Evolutionary conservation across 2,329 filamentous ascomycete genomes (phyloP).

Genomic region (Leptographium procerum): DNA sequence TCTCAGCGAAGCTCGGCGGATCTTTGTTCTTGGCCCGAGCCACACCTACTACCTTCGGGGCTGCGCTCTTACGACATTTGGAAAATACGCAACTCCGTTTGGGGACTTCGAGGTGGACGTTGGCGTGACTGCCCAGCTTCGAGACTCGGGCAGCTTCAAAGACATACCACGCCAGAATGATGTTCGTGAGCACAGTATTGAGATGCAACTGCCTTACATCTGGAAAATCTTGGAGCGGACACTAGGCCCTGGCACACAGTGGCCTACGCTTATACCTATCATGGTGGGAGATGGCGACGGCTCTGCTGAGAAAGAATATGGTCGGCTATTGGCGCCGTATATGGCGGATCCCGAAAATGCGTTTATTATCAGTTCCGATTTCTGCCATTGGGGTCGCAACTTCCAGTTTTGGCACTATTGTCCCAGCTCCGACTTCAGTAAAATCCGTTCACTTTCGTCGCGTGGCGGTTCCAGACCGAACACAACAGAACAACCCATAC

Average conservation of each 20-base stretch:
- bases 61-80: slow-evolving; percentile 65
- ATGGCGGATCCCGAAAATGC: slow-evolving; percentile 62
- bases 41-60: slow-evolving; percentile 74
- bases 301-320: slow-evolving; percentile 55
- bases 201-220: slow-evolving; percentile 94
- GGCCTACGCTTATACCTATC: slow-evolving; percentile 72
- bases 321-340: slow-evolving; percentile 63
- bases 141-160: slow-evolving; percentile 41
- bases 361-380: slow-evolving; percentile 89
- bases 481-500: slow-evolving; percentile 45
- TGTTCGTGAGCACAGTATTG: slow-evolving; percentile 79
- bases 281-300: slow-evolving; percentile 67
- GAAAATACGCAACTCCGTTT: slow-evolving; percentile 61
- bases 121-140: slow-evolving; percentile 38
- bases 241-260: slow-evolving; percentile 30
- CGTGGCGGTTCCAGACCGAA: slow-evolving; percentile 17
- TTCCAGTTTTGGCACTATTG: slow-evolving; percentile 80
- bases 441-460: slow-evolving; percentile 25
- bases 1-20: slow-evolving; percentile 66
- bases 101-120: slow-evolving; percentile 58
- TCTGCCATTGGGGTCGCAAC: slow-evolving; percentile 85
- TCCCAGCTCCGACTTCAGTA: slow-evolving; percentile 29
- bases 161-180: slow-evolving; percentile 58
- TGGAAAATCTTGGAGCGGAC: slow-evolving; percentile 58
- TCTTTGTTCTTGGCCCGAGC: slow-evolving; percentile 88